Evolutionary conservation across 1,284 basidiomycete species (phyloP).

Genomic region (Hortiboletus rubellus): DNA sequence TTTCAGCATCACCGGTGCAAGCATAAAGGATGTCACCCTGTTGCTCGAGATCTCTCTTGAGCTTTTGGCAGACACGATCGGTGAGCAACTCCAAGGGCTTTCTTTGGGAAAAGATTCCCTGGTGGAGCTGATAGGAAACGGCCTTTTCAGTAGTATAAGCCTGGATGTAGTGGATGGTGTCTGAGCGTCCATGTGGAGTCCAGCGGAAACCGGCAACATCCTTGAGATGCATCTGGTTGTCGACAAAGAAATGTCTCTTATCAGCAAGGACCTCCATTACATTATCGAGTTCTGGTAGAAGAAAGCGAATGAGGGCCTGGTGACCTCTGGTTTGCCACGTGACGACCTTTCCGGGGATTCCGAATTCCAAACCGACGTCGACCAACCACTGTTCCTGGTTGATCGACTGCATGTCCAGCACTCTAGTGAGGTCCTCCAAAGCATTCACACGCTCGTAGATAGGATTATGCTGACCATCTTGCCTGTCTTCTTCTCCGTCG

Average conservation of each 20-base stretch:
- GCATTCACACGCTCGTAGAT: neutral
- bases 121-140: slow-evolving; percentile 15
- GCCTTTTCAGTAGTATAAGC: slow-evolving; percentile 18
- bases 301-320: neutral
- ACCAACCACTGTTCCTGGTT: too few species aligned
- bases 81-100: neutral
- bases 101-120: neutral
- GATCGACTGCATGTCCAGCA: too few species aligned
- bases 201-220: slow-evolving; percentile 9
- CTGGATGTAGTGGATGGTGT: slow-evolving; percentile 9
- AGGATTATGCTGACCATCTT: too few species aligned
- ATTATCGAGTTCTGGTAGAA: neutral
- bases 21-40: slow-evolving; percentile 3
- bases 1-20: neutral
- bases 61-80: rapidly evolving
- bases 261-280: too few species aligned
- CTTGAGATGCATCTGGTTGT: slow-evolving; percentile 14
- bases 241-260: neutral
- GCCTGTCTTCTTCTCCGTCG: too few species aligned
- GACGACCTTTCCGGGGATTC: neutral
- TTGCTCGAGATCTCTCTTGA: neutral
- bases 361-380: neutral
- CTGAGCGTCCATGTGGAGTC: neutral
- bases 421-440: neutral
- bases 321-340: neutral